Evolutionary conservation across 2,329 filamentous ascomycete species (phyloP), one percentile per base, ranked within the genome.

Genomic region (Colletotrichum liriopes): DNA sequence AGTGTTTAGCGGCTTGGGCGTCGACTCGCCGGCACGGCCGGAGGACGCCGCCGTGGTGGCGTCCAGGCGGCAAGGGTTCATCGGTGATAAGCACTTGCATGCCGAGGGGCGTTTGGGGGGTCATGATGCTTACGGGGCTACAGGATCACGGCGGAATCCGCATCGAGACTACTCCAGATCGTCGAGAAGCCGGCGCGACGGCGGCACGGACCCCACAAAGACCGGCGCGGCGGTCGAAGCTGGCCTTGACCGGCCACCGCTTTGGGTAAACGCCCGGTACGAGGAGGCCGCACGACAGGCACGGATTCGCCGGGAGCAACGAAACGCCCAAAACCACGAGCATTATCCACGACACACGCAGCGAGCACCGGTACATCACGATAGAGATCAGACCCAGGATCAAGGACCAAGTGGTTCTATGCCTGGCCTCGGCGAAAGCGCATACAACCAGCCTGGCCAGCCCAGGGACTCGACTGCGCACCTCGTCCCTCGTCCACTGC

Each of bases 401-500:
- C 37, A 43, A 37, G n/a, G 45, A 12, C 26, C 49, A 55, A 64
- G 61, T 55, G 61, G 35, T 55, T 18, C 26, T 45, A 35, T 23
- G 37, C 14, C 49, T 23, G 20, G 39, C 37, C 26, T 18, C 6
- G 18, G 39, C 3, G 11, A 9, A 35, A 14, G 16, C 49, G 37
- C 20, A 18, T 43, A 26, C 11, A 32, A 7, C 2, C 35, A 23
- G 64, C 54, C 14, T 1, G 11, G 26, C 47, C 18, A 26, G 35
- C 16, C 14, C 37, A 12, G 45, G 14, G 29, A 20, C 0, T 59
- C 65, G 7, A 63, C 65, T 8, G 54, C 37, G 14, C 43, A 67
- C 65, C 26, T 52, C 6, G 11, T 35, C 23, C 56, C 65, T n/a
- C 37, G 18, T 2, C 64, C 56, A 12, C 47, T 68, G 23, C 49